Percentiles rank a stretch among this genome's conserved stretches.
Evolutionary conservation across 2,329 filamentous ascomycete genomes (phyloP).

Genomic region (Epichloe scottii): DNA sequence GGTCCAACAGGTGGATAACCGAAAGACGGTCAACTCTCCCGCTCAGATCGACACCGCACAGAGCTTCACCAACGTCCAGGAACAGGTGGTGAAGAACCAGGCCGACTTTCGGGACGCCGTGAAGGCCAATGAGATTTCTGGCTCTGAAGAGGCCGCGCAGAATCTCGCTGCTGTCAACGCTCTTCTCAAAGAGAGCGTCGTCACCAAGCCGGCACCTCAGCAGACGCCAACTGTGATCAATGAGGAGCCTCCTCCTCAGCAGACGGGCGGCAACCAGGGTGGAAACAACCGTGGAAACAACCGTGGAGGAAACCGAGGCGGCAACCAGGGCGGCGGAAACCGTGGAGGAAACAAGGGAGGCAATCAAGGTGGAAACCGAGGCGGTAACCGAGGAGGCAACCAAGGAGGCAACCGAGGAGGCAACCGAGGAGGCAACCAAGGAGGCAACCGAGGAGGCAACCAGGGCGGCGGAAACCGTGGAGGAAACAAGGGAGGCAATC

Average conservation of each 20-base stretch:
- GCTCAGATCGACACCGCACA: constrained; percentile 33
- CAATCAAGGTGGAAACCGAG: not conserved
- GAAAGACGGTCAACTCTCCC: constrained; percentile 29
- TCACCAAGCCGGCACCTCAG: constrained; percentile 18
- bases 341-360: not conserved
- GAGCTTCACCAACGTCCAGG: constrained; percentile 29
- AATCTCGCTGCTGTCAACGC: constrained; percentile 27
- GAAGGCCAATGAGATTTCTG: constrained; percentile 30
- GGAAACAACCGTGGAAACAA: constrained; percentile 5
- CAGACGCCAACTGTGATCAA: constrained; percentile 19
- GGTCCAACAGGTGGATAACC: constrained; percentile 38
- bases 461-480: not conserved
- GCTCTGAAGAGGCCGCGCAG: constrained; percentile 14
- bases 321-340: not conserved
- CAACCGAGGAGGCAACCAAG: rapidly evolving
- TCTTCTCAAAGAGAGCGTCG: constrained; percentile 19
- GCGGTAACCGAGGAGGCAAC: not conserved
- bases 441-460: rapidly evolving
- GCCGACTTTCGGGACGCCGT: constrained; percentile 32
- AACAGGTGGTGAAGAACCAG: constrained; percentile 38
- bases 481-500: not conserved
- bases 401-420: not conserved
- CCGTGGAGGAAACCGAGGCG: not conserved
- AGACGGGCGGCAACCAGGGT: constrained; percentile 4
- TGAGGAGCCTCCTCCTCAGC: not conserved